A percentile compares a stretch with the other conserved stretches of the same genome.
Conservation (phyloP, 257 asterid species). For the Solanum tacnaense region DNA sequence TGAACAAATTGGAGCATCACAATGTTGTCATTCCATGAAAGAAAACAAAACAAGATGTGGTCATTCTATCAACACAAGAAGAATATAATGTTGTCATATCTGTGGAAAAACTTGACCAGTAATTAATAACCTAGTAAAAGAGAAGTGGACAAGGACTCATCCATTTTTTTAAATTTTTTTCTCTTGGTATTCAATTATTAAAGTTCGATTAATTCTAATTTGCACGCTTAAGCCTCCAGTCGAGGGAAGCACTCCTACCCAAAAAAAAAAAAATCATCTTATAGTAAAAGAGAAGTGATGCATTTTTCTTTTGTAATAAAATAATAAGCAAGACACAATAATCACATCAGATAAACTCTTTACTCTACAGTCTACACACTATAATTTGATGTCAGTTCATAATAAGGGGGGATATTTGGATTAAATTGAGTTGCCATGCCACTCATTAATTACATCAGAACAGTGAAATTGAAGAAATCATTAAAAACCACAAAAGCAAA, state of each 20-base stretch:
- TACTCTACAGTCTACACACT: background rate
- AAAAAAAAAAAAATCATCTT: background rate
- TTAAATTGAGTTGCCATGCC: background rate
- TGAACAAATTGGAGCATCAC: background rate
- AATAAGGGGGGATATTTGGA: background rate
- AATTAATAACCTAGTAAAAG: background rate
- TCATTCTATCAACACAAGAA: slow-evolving; percentile 26
- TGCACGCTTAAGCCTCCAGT: background rate
- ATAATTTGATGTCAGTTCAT: background rate
- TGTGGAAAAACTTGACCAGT: background rate
- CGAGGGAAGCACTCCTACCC: background rate
- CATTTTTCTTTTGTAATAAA: background rate
- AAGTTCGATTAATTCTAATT: background rate
- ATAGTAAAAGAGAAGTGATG: background rate
- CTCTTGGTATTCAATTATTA: background rate
- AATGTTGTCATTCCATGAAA: background rate
- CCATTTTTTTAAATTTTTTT: too few species aligned
- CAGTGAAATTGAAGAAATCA: background rate
- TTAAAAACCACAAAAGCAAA: background rate
- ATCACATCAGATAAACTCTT: background rate
- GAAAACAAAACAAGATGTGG: slow-evolving; percentile 6
- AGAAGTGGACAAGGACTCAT: background rate
- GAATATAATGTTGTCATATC: background rate
- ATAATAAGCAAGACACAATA: background rate
- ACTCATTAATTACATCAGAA: background rate